Percentiles rank a stretch among this genome's conserved stretches.
Conservation (phyloP, 1,284 basidiomycete genomes). For the Marasmius tenuissimus region DNA sequence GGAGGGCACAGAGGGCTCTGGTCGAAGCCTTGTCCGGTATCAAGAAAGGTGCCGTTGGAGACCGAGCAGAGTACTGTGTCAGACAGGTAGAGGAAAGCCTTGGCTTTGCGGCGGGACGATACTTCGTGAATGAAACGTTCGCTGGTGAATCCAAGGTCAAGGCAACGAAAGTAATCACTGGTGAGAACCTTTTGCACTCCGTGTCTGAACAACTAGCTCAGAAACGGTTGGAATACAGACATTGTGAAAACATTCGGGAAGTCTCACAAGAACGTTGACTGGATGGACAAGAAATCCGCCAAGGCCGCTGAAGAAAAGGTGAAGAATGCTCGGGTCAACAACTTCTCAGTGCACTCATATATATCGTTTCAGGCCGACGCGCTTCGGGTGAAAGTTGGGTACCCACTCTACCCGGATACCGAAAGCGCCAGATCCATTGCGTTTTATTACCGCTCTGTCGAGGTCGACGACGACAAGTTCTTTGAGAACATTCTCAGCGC, state of each 20-base stretch:
- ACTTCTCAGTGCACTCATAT: background rate
- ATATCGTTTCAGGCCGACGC: slow-evolving; percentile 57
- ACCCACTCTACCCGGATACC: slow-evolving; percentile 85
- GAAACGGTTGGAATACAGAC: slow-evolving; percentile 38
- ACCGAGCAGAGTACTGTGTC: slow-evolving; percentile 79
- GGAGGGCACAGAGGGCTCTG: slow-evolving; percentile 71
- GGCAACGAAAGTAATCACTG: slow-evolving; percentile 82
- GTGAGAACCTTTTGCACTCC: slow-evolving; percentile 34
- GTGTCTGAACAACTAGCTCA: slow-evolving; percentile 4
- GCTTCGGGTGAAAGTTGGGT: slow-evolving; percentile 86
- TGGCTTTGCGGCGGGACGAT: slow-evolving; percentile 76
- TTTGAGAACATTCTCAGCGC: slow-evolving; percentile 83
- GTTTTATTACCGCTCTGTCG: slow-evolving; percentile 74
- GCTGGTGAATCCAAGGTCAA: slow-evolving; percentile 78
- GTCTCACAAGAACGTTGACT: slow-evolving; percentile 76
- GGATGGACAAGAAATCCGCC: slow-evolving; percentile 91
- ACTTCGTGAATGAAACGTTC: slow-evolving; percentile 89
- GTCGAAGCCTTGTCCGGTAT: slow-evolving; percentile 79
- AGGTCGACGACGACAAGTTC: slow-evolving; percentile 70
- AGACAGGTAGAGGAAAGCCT: slow-evolving; percentile 61
- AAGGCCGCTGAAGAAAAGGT: slow-evolving; percentile 85
- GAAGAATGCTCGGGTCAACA: slow-evolving; percentile 2
- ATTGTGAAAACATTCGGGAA: slow-evolving; percentile 85
- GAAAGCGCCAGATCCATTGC: slow-evolving; percentile 69
- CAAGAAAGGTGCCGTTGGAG: slow-evolving; percentile 83